Percentiles rank a stretch among this genome's conserved stretches.
phyloP scores from a whole-genome alignment of 805 yeast species.

The Saturnispora bothae region DNA sequence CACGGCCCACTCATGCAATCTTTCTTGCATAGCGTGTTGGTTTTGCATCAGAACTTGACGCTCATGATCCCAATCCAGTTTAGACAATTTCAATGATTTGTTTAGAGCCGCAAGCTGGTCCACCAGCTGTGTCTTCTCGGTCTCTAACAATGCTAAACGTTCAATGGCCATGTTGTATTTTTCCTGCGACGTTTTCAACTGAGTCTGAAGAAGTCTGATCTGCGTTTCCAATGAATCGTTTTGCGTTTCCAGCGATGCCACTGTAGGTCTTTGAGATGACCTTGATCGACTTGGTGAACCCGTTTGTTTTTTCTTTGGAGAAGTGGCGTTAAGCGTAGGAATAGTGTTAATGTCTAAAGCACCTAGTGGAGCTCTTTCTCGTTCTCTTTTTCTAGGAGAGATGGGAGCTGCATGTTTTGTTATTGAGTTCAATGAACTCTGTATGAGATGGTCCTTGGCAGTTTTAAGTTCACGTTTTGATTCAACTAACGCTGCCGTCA shows the following conservation, averaged over 20 bases:
- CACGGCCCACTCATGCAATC: conserved; percentile 3
- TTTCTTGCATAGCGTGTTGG: conserved; percentile 1
- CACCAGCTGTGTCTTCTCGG: neutral
- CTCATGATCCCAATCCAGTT: conserved; percentile 2
- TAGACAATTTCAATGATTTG: neutral
- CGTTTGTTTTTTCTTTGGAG: no score
- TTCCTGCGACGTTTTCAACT: conserved; percentile 10
- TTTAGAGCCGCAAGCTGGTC: neutral
- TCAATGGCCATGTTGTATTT: conserved; percentile 16
- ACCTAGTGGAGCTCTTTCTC: no score
- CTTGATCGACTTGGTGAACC: no score
- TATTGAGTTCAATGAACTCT: neutral
- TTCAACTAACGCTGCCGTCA: conserved; percentile 5
- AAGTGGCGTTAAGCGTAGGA: no score
- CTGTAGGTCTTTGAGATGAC: conserved; percentile 8
- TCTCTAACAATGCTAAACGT: conserved; percentile 18
- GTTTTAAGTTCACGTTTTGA: conserved; percentile 8
- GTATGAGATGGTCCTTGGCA: conserved; percentile 5
- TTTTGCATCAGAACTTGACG: conserved; percentile 1
- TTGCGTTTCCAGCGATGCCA: conserved; percentile 18
- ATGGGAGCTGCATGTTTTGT: neutral
- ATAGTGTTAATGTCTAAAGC: no score
- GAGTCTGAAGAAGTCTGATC: conserved; percentile 13
- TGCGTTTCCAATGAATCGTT: conserved; percentile 20
- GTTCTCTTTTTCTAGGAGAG: conserved; percentile 7